Evolutionary conservation across 2,329 filamentous ascomycete species (phyloP).

Genomic region (Sporothrix luriei): DNA sequence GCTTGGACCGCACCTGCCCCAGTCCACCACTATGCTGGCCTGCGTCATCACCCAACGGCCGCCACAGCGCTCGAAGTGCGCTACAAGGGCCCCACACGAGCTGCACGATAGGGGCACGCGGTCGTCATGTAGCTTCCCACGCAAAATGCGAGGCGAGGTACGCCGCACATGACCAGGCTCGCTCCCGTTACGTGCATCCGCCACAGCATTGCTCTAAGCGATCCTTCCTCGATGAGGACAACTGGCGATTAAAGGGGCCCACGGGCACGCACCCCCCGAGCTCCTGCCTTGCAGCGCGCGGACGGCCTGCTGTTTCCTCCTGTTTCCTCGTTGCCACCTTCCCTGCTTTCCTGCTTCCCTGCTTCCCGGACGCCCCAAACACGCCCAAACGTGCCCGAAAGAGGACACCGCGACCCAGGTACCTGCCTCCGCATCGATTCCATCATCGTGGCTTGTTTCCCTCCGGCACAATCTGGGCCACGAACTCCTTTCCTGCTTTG

Average conservation of each 20-base stretch:
- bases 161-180: neutral
- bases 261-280: neutral
- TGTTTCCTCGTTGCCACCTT: neutral
- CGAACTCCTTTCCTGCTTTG: slow-evolving; percentile 20
- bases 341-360: slow-evolving; percentile 24
- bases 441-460: slow-evolving; percentile 27
- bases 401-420: neutral
- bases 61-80: neutral
- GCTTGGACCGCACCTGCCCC: neutral
- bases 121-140: neutral
- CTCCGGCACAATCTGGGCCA: slow-evolving; percentile 24
- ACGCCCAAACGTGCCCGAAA: slow-evolving; percentile 12
- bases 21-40: neutral
- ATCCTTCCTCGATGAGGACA: slow-evolving; percentile 31
- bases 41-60: slow-evolving; percentile 21
- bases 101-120: slow-evolving; percentile 4
- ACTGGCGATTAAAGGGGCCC: slow-evolving; percentile 29
- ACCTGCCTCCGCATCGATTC: slow-evolving; percentile 24
- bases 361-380: slow-evolving; percentile 24
- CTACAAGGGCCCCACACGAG: slow-evolving; percentile 16
- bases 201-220: slow-evolving; percentile 21
- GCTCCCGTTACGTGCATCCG: slow-evolving; percentile 1
- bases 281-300: slow-evolving; percentile 17
- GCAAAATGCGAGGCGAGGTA: neutral
- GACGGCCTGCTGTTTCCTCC: slow-evolving; percentile 5